A percentile compares a stretch with the other conserved stretches of the same genome.
Conservation (phyloP, 179 eudicot species). For the Spinacia oleracea region DNA sequence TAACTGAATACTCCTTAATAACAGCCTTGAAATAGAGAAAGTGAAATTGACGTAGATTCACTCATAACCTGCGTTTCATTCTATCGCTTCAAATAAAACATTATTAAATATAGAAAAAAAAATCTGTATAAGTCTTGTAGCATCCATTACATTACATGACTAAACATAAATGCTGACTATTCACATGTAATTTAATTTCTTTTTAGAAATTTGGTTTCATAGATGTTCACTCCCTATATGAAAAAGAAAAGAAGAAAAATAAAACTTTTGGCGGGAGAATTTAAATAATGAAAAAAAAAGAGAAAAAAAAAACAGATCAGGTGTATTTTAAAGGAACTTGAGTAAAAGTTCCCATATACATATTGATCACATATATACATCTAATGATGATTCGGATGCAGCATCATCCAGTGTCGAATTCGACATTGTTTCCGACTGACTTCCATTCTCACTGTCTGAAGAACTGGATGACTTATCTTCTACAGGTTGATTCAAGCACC, state of each 20-base stretch:
- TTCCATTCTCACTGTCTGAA: conserved; percentile 84
- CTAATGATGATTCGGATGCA: conserved; percentile 79
- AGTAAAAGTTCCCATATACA: conserved; percentile 34
- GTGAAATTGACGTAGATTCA: too few species aligned
- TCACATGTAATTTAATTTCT: too few species aligned
- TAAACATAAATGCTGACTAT: too few species aligned
- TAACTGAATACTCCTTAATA: too few species aligned
- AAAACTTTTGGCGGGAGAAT: conserved; percentile 18
- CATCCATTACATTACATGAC: too few species aligned
- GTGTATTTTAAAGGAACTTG: conserved; percentile 27
- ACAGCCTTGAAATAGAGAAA: too few species aligned
- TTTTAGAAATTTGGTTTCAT: too few species aligned
- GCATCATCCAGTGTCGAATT: conserved; percentile 81
- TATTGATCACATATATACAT: conserved; percentile 12
- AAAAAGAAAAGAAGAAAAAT: conserved; percentile 12
- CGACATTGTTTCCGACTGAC: conserved; percentile 70
- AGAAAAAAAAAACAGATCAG: conserved; percentile 8
- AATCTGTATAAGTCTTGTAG: too few species aligned
- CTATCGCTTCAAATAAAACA: too few species aligned
- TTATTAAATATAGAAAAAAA: too few species aligned
- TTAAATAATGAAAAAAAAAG: neutral
- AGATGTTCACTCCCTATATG: conserved; percentile 15
- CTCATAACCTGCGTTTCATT: too few species aligned
- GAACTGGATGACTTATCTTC: conserved; percentile 70
- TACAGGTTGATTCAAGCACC: conserved; percentile 78